Evolutionary conservation across 805 yeast species (phyloP).

Genomic region (Candida golubevii): DNA sequence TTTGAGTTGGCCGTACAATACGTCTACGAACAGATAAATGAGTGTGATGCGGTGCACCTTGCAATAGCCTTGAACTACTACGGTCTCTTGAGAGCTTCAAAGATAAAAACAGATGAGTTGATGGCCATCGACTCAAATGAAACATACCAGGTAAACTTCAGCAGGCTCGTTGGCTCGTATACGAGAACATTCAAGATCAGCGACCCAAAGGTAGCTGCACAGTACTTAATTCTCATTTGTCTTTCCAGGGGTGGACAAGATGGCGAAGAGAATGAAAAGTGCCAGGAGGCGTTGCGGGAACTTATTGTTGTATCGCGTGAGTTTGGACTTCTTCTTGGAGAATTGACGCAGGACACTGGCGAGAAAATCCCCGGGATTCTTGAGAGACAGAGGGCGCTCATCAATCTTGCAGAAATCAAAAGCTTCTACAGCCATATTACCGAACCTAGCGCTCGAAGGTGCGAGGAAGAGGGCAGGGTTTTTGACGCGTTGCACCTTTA

Average conservation of each 20-base stretch:
- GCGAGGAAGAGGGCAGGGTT: constrained; percentile 87
- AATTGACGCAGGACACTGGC: constrained; percentile 64
- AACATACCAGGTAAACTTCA: constrained; percentile 43
- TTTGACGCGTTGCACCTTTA: constrained; percentile 82
- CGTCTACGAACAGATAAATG: constrained; percentile 54
- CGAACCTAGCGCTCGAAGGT: constrained; percentile 78
- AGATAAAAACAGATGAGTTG: constrained; percentile 33
- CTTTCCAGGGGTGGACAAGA: constrained; percentile 37
- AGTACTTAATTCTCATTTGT: constrained; percentile 72
- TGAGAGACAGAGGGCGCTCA: constrained; percentile 67
- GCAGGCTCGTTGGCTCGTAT: constrained; percentile 71
- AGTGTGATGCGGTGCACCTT: constrained; percentile 84
- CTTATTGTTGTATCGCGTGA: constrained; percentile 83
- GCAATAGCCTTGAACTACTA: constrained; percentile 76
- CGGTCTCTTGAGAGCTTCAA: constrained; percentile 56
- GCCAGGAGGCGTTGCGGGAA: constrained; percentile 79
- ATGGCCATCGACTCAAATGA: constrained; percentile 29
- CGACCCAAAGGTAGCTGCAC: constrained; percentile 90
- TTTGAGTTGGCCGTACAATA: constrained; percentile 77
- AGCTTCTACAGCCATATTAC: constrained; percentile 68
- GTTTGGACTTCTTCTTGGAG: constrained; percentile 79
- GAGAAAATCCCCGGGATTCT: constrained; percentile 76
- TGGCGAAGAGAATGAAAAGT: constrained; percentile 47
- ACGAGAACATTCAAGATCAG: constrained; percentile 77
- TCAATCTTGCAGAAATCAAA: constrained; percentile 53